Percentiles rank a stretch among this genome's conserved stretches.
Conservation (phyloP, 805 yeast species). For the Saccharomycopsis synnaedendra region DNA sequence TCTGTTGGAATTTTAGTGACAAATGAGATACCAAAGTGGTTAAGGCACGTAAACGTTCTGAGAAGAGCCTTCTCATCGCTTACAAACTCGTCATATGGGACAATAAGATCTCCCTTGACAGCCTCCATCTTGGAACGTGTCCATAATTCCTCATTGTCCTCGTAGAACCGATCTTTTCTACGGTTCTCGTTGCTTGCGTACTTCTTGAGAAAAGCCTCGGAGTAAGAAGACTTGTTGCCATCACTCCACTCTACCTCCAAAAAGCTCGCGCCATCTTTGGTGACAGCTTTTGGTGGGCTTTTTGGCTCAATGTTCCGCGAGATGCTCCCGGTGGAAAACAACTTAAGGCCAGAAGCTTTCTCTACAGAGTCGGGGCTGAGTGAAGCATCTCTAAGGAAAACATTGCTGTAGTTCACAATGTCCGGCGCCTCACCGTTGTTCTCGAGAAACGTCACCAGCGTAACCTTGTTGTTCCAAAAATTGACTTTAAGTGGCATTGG, state of each 20-base stretch:
- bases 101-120: neutral
- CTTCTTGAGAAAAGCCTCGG: constrained; percentile 34
- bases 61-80: constrained; percentile 9
- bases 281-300: constrained; percentile 12
- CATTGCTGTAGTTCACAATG: constrained; percentile 31
- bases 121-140: neutral
- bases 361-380: constrained; percentile 38
- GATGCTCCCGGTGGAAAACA: constrained; percentile 48
- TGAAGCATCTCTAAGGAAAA: constrained; percentile 61
- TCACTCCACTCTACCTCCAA: constrained; percentile 39
- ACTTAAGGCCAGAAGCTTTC: constrained; percentile 44
- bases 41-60: constrained; percentile 7
- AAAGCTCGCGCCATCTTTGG: constrained; percentile 15
- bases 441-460: constrained; percentile 14
- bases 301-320: constrained; percentile 26
- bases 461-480: constrained; percentile 15
- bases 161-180: constrained; percentile 16
- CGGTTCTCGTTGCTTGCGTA: constrained; percentile 28
- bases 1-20: constrained; percentile 9
- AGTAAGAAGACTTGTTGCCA: constrained; percentile 32
- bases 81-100: constrained; percentile 3
- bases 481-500: constrained; percentile 10
- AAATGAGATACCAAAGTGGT: constrained; percentile 13
- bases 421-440: constrained; percentile 10
- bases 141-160: constrained; percentile 14